Base-by-base conservation (phyloP, 179 eudicot genomes). In the Corrigiola litoralis region DNA sequence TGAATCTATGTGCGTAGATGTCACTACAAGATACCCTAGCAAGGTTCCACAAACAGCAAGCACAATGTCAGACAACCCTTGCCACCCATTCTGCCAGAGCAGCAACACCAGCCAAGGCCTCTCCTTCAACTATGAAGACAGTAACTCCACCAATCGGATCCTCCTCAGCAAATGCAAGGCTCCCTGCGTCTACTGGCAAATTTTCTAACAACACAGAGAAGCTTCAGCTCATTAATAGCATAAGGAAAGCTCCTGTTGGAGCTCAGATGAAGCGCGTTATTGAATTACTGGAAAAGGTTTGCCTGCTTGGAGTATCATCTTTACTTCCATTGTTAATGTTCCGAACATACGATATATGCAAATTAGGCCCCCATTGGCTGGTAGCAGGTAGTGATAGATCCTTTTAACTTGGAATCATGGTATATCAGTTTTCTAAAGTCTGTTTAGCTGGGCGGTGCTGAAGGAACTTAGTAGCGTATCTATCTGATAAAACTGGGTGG, bases 211-310 rank as follows among this genome's bases (percentile, higher is more conserved):
- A 89, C 62, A 89, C 90, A 0, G 90, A 85, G 63, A 77, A 82
- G 64, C 85, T 87, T 56, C 94, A 87, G 63, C 74, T 76, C 33
- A 83, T 89, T 42, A 84, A 87, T 40, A 87, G 71, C 72, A 80
- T 87, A 72, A 78, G 94, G 55, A 87, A 83, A 69, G 77, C 80
- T 28, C 90, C 90, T 41, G 85, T 78, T 1, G 96, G 96, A 46
- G 90, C 96, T 79, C 96, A 89, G 75, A 87, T 89, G 53, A 89
- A 87, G 72, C 90, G 85, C 55, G 96, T 89, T 34, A 84, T 89
- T 57, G 81, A 76, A 69, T 79, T 82, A 69, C 75, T 88, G 4
- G 65, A 49, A 27, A 68, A 66, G 79, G 79, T 75, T 65, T 40
- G 47, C 37, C 54, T n/a, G 0, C 23, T 63, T n/a, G 34, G 29